Evolutionary conservation across 2,329 filamentous ascomycete species (phyloP).

Genomic region (Albifimbria verrucaria): DNA sequence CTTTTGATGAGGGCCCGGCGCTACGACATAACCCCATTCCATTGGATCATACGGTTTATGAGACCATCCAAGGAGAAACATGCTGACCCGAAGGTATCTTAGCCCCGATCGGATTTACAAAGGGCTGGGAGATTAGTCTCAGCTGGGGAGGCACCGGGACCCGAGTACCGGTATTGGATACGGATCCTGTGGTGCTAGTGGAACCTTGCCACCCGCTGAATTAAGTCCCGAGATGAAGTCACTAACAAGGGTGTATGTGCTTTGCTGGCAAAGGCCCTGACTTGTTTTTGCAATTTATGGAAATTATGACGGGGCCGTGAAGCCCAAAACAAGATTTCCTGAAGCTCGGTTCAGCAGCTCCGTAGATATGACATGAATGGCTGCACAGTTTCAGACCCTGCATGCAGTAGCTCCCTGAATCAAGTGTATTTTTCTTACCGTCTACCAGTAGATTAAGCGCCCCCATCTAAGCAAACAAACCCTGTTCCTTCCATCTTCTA

Average conservation of each 20-base stretch:
- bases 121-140: neutral
- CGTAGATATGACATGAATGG: neutral
- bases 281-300: neutral
- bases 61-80: no score
- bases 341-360: neutral
- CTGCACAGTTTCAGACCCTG: neutral
- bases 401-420: neutral
- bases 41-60: no score
- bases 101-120: neutral
- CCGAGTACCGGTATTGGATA: neutral
- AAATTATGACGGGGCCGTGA: no score
- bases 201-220: neutral
- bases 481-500: slow-evolving; percentile 13
- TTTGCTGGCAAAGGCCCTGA: neutral
- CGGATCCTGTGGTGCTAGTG: neutral
- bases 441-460: neutral
- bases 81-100: neutral
- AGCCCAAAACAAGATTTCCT: no score
- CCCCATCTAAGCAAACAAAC: slow-evolving; percentile 9
- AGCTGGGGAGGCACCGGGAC: neutral
- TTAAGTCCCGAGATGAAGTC: neutral
- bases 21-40: no score
- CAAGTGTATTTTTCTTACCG: neutral
- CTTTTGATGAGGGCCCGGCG: no score
- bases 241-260: neutral